A percentile compares a stretch with the other conserved stretches of the same genome.
These are phyloP conservation scores for Panicum hallii DNA, from an alignment of 202 grass and related monocot species.

Conservation along the genomic window DNA sequence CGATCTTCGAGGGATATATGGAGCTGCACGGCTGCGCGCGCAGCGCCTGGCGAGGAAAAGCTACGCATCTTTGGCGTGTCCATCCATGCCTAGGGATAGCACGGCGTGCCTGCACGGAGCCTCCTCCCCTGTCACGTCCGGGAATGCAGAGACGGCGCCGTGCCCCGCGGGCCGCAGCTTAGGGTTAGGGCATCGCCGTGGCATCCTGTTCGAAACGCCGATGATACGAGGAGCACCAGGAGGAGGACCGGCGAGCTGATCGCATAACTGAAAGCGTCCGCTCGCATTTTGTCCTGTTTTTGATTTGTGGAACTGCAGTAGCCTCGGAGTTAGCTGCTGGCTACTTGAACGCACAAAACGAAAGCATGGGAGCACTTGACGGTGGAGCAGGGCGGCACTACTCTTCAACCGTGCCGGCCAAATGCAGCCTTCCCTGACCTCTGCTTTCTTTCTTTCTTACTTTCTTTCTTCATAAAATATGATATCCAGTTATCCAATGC, in stretches of 20 bases:
- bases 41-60: neutral
- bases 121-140: neutral
- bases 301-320: too few relatives aligned
- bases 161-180: neutral
- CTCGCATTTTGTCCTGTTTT: neutral
- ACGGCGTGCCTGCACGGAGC: neutral
- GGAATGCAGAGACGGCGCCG: neutral
- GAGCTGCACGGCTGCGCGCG: neutral
- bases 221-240: neutral
- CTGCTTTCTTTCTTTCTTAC: neutral
- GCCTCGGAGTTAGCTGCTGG: neutral
- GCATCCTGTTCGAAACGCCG: slow-evolving; percentile 13
- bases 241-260: neutral
- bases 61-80: neutral
- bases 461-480: too few relatives aligned
- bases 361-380: neutral
- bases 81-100: neutral
- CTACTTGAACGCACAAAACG: neutral
- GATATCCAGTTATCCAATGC: too few relatives aligned
- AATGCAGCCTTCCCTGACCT: neutral
- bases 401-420: neutral
- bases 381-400: neutral
- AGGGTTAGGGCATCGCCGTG: neutral
- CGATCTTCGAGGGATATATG: neutral
- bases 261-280: neutral